Evolutionary conservation across 2,329 filamentous ascomycete species (phyloP), one percentile per base, ranked within the genome.

Genomic region (Penicillium crustosum): DNA sequence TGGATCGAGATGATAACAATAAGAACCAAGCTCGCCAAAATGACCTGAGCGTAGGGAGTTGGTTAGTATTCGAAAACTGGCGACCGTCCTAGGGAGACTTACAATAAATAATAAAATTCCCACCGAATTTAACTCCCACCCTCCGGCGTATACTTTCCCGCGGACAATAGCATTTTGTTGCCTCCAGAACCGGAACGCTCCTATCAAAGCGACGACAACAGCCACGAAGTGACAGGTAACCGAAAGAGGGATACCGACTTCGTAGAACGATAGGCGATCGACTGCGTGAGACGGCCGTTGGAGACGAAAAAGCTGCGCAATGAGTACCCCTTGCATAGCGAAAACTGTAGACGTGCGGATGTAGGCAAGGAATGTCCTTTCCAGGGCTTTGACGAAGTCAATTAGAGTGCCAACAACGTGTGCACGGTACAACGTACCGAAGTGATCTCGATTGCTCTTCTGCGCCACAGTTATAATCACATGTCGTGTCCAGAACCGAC

Each of bases 401-500:
- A 17, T 43, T 31, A 12, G 1, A 10, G 10, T 25, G 6, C 10
- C 3, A 23, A 35, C 23, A 21, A 13, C 25, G 4, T 27, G 13
- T 9, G 4, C 21, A 23, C 33, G 13, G 19, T 13, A 12, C 10
- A 27, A 65, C 68, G 55, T 61, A 78, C 76, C 76, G 54, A 74
- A 75, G 64, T 78, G 72, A 63, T 78, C 76, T 4, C 76, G 69
- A 61, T 77, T 77, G 27, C 68, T 73, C 58, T 75, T 75, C 50
- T 76, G 73, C 12, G 73, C 62, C 15, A 78, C 75, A 0, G 69
- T 73, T 60, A 77, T 47, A 5, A 67, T 69, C 8, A 78, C 70
- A 62, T 77, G 58, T n/a, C 75, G 96, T 87, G 61, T 88, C 91
- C 75, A 99, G 94, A 42, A 97, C 84, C 68, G 93, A 85, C 56